phyloP scores from a whole-genome alignment of 805 yeast species.

The Diddensiella santjacobensis region DNA sequence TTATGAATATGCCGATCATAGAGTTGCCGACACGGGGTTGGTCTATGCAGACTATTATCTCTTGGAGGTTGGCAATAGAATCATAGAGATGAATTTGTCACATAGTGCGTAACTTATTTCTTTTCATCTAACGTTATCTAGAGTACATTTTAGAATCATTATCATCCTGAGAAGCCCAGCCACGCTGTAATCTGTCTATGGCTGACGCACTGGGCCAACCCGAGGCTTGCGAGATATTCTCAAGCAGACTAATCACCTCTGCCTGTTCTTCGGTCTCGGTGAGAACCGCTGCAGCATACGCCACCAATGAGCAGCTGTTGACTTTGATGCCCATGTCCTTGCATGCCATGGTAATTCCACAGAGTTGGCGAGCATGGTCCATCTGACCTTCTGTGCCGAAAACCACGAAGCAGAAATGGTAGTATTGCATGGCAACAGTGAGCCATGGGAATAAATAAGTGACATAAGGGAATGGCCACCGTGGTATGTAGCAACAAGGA shows the following conservation, averaged over 20 bases:
- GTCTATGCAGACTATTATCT: conserved; percentile 36
- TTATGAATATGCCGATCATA: conserved; percentile 2
- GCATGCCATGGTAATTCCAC: conserved; percentile 8
- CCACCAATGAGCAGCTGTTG: conserved; percentile 1
- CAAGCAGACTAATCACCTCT: background rate
- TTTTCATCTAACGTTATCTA: too few species aligned
- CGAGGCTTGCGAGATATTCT: background rate
- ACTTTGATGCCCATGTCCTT: background rate
- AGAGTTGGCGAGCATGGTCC: background rate
- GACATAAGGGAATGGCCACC: conserved; percentile 4
- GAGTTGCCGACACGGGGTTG: conserved; percentile 22
- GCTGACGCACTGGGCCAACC: conserved; percentile 1
- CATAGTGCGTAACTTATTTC: too few species aligned
- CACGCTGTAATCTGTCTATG: background rate
- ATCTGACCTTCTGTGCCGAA: conserved; percentile 1
- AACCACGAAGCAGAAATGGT: conserved; percentile 5
- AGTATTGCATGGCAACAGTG: conserved; percentile 10
- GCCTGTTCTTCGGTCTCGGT: background rate
- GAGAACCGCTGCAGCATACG: conserved; percentile 1
- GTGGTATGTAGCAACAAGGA: background rate
- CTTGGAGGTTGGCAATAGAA: conserved; percentile 30
- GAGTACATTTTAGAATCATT: too few species aligned
- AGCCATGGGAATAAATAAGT: conserved; percentile 6
- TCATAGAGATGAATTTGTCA: conserved; percentile 25
- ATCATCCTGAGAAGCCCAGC: too few species aligned